Conservation (phyloP, 352 stramenopile genomes). For the Phytophthora colocasiae region DNA sequence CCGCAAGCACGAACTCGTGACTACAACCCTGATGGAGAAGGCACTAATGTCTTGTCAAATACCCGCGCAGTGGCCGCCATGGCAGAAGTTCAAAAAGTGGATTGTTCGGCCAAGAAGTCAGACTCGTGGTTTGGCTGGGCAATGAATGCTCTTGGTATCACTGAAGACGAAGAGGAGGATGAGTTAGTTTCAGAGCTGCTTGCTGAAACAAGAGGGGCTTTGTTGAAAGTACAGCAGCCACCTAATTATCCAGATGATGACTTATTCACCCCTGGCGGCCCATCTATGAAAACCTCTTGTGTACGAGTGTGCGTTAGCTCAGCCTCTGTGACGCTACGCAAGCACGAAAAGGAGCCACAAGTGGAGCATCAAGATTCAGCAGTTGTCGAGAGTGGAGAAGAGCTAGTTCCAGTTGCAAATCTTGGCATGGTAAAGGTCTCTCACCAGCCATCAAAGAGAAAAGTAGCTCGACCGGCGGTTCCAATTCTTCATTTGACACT, state of each 20-base stretch:
- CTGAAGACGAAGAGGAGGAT: conserved; percentile 68
- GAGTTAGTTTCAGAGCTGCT: conserved; percentile 75
- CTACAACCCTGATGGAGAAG: neutral
- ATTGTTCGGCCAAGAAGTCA: conserved; percentile 18
- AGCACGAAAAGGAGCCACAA: conserved; percentile 46
- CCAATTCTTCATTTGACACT: conserved; percentile 64
- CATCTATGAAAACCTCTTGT: conserved; percentile 45
- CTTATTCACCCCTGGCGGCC: conserved; percentile 16
- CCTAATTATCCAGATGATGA: conserved; percentile 23
- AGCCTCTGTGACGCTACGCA: conserved; percentile 68
- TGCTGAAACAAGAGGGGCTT: conserved; percentile 63
- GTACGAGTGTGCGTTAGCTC: conserved; percentile 67
- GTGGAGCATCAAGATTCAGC: conserved; percentile 21
- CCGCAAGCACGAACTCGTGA: neutral
- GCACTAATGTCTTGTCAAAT: neutral
- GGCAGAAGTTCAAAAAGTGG: conserved; percentile 8
- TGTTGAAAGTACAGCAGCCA: conserved; percentile 40
- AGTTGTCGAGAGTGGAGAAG: conserved; percentile 34
- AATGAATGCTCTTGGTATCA: conserved; percentile 62
- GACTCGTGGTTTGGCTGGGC: conserved; percentile 76
- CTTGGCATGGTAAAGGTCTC: conserved; percentile 79
- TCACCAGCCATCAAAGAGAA: conserved; percentile 45
- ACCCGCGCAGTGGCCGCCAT: neutral
- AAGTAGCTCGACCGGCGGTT: conserved; percentile 61
- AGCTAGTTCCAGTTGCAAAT: conserved; percentile 85